Conservation (phyloP, 2,329 filamentous ascomycete species). For the Penicillium griseofulvum region DNA sequence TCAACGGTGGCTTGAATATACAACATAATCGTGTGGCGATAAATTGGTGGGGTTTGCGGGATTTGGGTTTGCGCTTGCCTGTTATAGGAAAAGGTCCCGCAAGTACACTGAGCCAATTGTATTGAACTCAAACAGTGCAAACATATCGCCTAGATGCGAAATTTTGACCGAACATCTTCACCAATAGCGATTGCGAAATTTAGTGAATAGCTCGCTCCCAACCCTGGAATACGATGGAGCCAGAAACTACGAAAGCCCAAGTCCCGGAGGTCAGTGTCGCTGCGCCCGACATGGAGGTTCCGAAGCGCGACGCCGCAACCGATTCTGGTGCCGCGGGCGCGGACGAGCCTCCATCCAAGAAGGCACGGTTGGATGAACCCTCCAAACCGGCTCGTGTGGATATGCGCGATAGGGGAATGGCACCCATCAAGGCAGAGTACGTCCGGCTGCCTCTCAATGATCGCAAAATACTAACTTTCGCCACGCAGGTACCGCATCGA, state of each 20-base stretch:
- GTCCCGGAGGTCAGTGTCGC: slow-evolving; percentile 7
- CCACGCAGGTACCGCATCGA: slow-evolving; percentile 31
- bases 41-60: too few species aligned
- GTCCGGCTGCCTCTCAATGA: neutral
- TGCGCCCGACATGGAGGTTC: slow-evolving; percentile 12
- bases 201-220: neutral
- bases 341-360: slow-evolving; percentile 56
- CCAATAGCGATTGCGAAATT: neutral
- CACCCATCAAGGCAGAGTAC: slow-evolving; percentile 68
- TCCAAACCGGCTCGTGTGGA: slow-evolving; percentile 24
- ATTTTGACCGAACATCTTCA: slow-evolving; percentile 15
- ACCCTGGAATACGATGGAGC: neutral
- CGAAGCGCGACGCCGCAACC: slow-evolving; percentile 22
- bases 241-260: slow-evolving; percentile 2
- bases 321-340: slow-evolving; percentile 15
- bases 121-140: slow-evolving; percentile 23
- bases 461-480: neutral
- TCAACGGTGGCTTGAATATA: too few species aligned
- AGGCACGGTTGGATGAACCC: slow-evolving; percentile 54
- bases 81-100: neutral
- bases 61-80: neutral
- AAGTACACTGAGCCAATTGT: neutral
- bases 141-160: slow-evolving; percentile 13
- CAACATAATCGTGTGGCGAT: too few species aligned
- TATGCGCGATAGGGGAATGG: slow-evolving; percentile 56